Base-by-base conservation (phyloP, 768 basidiomycete species). In the Russula griseocarnosa region DNA sequence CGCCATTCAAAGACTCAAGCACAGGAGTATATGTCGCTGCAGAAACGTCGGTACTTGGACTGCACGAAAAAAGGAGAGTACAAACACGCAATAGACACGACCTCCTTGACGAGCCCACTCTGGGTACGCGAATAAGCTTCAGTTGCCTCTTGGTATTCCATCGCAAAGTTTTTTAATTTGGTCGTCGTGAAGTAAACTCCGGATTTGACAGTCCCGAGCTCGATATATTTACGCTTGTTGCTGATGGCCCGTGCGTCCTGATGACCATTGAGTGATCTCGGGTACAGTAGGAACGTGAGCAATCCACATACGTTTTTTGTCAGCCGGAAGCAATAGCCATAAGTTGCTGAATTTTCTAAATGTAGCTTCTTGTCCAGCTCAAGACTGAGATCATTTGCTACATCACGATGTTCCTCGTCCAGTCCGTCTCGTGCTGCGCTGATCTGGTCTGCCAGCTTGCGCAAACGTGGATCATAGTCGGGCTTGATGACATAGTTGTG, bases 351-450 rank as follows among this genome's bases (percentile, higher is more conserved):
- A 69, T 95, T 94, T 76, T 99, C 97, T 32, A 99, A 78, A 74
- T 98, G 97, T 13, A 98, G 75, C 76, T 98, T 98, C 78, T 96
- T 96, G 74, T 97, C 92, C 3, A 93, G 81, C 18, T 96, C 94
- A 11, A 99, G 69, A 10, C 80, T 82, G 7, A 98, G 79, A 44
- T 91, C 90, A 8, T 79, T 74, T 7, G 88, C 88, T 0, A 85
- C 87, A 1, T 78, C 70, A 8, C 78, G 74, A 73, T 98, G 95
- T 71, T 97, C 94, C 14, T 78, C 79, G 69, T 99, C 93, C 20
- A 99, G 76, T 0, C 83, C 84, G 71, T 94, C 92, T 34, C 92
- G 84, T 0, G 85, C 81, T 70, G 83, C 79, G 22, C 78, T 74
- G n/a, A 99, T 78, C 69, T 85, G 82, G 14, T 82, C 79, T 4